A percentile compares a stretch with the other conserved stretches of the same genome.
Evolutionary conservation across 192 early-diverging fungal species (phyloP).

Genomic region (Coemansia pectinata): DNA sequence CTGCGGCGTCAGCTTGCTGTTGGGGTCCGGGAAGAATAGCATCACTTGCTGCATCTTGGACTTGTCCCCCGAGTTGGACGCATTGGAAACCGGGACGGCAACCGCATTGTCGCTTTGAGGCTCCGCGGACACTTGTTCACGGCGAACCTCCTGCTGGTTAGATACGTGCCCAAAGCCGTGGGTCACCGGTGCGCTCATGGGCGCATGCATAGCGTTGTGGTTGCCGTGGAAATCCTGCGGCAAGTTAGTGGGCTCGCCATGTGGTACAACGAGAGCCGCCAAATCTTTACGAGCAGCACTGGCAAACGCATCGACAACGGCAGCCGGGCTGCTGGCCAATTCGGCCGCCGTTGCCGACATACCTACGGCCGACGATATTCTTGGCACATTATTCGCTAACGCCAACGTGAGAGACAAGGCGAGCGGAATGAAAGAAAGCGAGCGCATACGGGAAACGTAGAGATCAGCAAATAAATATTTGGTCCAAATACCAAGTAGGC

Average conservation of each 20-base stretch:
- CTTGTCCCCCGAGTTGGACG: background rate
- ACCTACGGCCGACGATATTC: background rate
- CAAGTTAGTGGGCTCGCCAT: background rate
- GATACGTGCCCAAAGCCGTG: background rate
- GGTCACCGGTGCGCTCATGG: background rate
- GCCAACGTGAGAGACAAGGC: background rate
- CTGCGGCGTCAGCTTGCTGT: background rate
- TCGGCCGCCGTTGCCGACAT: background rate
- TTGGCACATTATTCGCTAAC: background rate
- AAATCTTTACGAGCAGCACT: background rate
- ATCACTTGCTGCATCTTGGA: constrained; percentile 3
- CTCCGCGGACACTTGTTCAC: background rate
- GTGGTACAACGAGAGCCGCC: background rate
- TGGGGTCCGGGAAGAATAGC: constrained; percentile 7
- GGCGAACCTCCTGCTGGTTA: background rate
- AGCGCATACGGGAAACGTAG: background rate
- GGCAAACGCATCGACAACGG: background rate
- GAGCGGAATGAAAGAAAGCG: background rate
- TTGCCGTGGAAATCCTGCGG: background rate
- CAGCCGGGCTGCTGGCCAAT: background rate
- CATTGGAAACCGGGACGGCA: background rate
- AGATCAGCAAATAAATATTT: background rate
- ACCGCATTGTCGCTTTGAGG: background rate
- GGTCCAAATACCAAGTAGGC: too few relatives aligned
- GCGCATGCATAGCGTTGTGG: background rate